These are phyloP conservation scores for Davidsoniella eucalypti DNA, from an alignment of 2,329 filamentous ascomycete genomes.

Conservation along the genomic window DNA sequence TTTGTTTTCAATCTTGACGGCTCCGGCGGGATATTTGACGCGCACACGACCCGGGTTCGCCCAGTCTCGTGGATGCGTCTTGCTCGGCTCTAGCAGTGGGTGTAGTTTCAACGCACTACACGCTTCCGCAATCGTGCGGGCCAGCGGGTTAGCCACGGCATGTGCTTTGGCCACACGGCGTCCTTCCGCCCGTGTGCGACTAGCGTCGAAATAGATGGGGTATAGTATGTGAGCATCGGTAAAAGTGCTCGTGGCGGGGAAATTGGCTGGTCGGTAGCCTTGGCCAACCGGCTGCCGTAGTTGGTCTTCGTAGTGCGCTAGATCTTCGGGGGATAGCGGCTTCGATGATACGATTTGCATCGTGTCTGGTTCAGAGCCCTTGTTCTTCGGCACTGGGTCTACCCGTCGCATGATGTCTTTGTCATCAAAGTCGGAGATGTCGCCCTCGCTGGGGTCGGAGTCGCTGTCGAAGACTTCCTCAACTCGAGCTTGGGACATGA, in stretches of 20 bases:
- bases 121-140: conserved; percentile 78
- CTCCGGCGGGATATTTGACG: conserved; percentile 47
- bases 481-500: conserved; percentile 63
- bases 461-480: conserved; percentile 85
- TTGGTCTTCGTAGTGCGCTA: not conserved
- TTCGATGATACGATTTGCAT: conserved; percentile 13
- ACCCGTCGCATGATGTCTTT: conserved; percentile 34
- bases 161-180: conserved; percentile 57
- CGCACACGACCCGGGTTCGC: conserved; percentile 84
- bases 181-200: conserved; percentile 58
- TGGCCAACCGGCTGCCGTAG: not conserved
- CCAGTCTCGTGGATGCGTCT: conserved; percentile 94
- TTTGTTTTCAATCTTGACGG: conserved; percentile 48
- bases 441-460: conserved; percentile 77
- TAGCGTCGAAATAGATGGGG: conserved; percentile 83
- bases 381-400: not conserved
- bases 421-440: conserved; percentile 51
- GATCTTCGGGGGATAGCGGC: conserved; percentile 1
- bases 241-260: conserved; percentile 38
- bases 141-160: conserved; percentile 72
- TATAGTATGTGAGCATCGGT: conserved; percentile 80
- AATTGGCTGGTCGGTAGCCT: conserved; percentile 18
- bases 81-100: conserved; percentile 75
- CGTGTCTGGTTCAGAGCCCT: conserved; percentile 9
- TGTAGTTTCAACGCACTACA: conserved; percentile 54